These are phyloP conservation scores for Ceratocystis diversiconidia DNA, from an alignment of 2,329 filamentous ascomycete genomes.

Conservation along the genomic window DNA sequence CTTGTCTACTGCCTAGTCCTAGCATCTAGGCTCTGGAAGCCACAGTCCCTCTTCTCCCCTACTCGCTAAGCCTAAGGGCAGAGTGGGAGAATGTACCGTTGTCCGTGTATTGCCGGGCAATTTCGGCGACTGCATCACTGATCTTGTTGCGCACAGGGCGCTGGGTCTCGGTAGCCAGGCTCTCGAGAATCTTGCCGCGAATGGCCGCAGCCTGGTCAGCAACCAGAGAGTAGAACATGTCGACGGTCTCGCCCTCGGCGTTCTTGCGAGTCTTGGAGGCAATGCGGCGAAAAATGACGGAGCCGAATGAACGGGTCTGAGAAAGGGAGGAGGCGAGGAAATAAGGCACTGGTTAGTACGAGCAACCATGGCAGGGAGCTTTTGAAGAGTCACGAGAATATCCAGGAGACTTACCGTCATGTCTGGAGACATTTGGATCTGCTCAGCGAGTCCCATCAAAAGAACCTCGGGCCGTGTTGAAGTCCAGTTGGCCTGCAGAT, in stretches of 20 bases:
- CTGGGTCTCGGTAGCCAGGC: slow-evolving; percentile 57
- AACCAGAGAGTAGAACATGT: slow-evolving; percentile 72
- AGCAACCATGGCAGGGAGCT: background rate
- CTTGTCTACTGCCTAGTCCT: no score
- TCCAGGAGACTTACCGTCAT: slow-evolving; percentile 40
- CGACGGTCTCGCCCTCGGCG: slow-evolving; percentile 53
- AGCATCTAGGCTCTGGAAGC: no score
- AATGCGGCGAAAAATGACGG: slow-evolving; percentile 89
- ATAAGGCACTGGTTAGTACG: background rate
- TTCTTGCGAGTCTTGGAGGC: slow-evolving; percentile 77
- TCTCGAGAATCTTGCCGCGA: slow-evolving; percentile 68
- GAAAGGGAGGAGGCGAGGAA: slow-evolving; percentile 5
- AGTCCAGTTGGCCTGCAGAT: slow-evolving; percentile 84
- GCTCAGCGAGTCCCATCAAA: slow-evolving; percentile 86
- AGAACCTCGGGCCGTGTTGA: slow-evolving; percentile 67
- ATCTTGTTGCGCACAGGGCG: slow-evolving; percentile 80
- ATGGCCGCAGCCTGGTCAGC: slow-evolving; percentile 63
- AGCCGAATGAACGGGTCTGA: slow-evolving; percentile 77
- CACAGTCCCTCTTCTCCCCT: no score
- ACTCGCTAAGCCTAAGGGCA: no score
- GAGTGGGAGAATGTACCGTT: slow-evolving; percentile 47
- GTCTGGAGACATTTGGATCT: slow-evolving; percentile 67
- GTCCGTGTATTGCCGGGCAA: slow-evolving; percentile 89
- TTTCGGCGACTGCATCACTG: slow-evolving; percentile 90
- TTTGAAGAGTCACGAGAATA: no score